Conservation (phyloP, 345 rosid species). For the Corymbia maculata region DNA sequence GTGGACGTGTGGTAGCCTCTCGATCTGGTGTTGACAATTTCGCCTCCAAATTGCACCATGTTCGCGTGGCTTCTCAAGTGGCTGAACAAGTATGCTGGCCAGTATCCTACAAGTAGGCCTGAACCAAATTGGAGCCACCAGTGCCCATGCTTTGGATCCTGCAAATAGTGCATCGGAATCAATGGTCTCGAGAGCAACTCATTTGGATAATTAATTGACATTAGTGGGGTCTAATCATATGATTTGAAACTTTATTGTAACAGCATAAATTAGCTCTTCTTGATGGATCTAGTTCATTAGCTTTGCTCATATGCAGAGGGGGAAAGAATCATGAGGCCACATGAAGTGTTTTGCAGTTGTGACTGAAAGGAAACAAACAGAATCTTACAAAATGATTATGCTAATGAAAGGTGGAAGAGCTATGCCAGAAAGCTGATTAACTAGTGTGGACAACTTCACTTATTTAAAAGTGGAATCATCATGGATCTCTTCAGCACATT, state of each 20-base stretch:
- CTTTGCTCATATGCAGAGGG: background rate
- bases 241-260: background rate
- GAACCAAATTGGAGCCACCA: constrained; percentile 97
- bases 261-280: background rate
- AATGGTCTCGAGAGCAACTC: background rate
- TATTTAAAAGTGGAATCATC: background rate
- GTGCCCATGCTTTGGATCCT: constrained; percentile 98
- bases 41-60: constrained; percentile 97
- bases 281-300: background rate
- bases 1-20: constrained; percentile 82
- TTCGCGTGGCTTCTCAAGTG: constrained; percentile 85
- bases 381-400: background rate
- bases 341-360: background rate
- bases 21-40: constrained; percentile 68
- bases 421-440: background rate
- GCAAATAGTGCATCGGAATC: background rate
- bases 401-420: background rate
- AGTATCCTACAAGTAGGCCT: constrained; percentile 81
- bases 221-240: background rate
- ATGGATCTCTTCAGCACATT: background rate
- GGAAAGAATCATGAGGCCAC: background rate
- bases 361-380: background rate
- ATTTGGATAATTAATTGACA: background rate
- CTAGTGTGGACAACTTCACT: background rate
- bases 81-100: constrained; percentile 90